A percentile compares a stretch with the other conserved stretches of the same genome.
Evolutionary conservation across 208 protist species (phyloP).

Genomic region (Leishmania guyanensis): DNA sequence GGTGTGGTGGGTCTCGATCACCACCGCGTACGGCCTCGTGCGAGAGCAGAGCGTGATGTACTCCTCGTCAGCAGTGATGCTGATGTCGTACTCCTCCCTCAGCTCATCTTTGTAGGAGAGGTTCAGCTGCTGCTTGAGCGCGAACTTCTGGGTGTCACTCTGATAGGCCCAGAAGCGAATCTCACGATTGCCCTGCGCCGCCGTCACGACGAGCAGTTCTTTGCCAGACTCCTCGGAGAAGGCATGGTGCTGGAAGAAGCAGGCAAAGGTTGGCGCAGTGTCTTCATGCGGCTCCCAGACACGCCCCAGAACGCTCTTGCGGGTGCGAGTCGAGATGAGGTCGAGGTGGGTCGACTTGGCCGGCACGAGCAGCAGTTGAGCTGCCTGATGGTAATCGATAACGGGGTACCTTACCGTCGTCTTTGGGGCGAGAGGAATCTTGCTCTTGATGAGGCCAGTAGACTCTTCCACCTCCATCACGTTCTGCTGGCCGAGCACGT

Average conservation of each 20-base stretch:
- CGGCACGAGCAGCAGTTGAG: slow-evolving; percentile 69
- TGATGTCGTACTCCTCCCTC: slow-evolving; percentile 65
- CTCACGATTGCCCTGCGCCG: slow-evolving; percentile 77
- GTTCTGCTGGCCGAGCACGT: slow-evolving; percentile 61
- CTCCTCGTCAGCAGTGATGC: slow-evolving; percentile 79
- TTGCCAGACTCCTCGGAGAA: slow-evolving; percentile 60
- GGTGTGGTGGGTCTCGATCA: slow-evolving; percentile 79
- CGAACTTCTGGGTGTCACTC: slow-evolving; percentile 64
- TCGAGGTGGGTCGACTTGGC: slow-evolving; percentile 77
- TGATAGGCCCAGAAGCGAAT: slow-evolving; percentile 87
- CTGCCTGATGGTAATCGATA: slow-evolving; percentile 66
- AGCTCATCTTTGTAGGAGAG: slow-evolving; percentile 44
- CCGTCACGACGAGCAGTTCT: slow-evolving; percentile 73
- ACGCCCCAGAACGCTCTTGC: slow-evolving; percentile 66
- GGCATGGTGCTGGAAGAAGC: slow-evolving; percentile 67
- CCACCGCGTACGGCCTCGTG: slow-evolving; percentile 60
- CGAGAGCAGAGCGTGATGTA: slow-evolving; percentile 88
- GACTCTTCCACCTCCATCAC: slow-evolving; percentile 74
- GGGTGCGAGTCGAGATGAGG: slow-evolving; percentile 64
- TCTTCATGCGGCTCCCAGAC: slow-evolving; percentile 87
- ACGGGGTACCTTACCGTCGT: slow-evolving; percentile 65
- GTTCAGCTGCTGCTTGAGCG: slow-evolving; percentile 81
- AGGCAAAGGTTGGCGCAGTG: slow-evolving; percentile 73
- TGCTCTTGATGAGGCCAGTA: slow-evolving; percentile 35
- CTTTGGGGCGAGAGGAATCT: slow-evolving; percentile 51